phyloP scores from a whole-genome alignment of 148 eudicot species.

The Limonium bicolor region DNA sequence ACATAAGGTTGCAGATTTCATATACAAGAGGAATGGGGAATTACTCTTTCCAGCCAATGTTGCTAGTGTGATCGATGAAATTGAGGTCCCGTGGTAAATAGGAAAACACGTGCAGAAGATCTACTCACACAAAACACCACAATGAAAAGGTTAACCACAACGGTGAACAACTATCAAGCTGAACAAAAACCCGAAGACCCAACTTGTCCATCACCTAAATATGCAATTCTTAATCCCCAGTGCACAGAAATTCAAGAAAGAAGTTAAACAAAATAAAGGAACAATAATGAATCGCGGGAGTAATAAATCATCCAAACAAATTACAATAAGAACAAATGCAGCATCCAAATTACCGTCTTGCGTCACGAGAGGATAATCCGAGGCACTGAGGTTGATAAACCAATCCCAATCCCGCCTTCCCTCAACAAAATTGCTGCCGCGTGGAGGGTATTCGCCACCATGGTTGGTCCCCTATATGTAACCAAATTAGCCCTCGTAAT shows the following conservation, averaged over 20 bases:
- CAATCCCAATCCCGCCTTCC: slow-evolving; percentile 60
- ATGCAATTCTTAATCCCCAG: too few species aligned
- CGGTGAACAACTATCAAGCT: not conserved
- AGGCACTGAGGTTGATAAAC: slow-evolving; percentile 69
- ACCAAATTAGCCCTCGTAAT: slow-evolving; percentile 51
- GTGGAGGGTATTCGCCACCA: slow-evolving; percentile 70
- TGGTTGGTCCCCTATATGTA: slow-evolving; percentile 76
- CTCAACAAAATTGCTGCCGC: slow-evolving; percentile 61
- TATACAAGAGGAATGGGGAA: not conserved
- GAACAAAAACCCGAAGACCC: not conserved
- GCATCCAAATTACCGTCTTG: slow-evolving; percentile 42
- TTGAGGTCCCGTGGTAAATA: slow-evolving; percentile 75
- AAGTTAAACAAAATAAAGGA: not conserved
- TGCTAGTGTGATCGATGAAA: slow-evolving; percentile 88
- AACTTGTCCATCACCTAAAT: too few species aligned
- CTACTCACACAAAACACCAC: slow-evolving; percentile 23
- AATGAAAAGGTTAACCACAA: too few species aligned
- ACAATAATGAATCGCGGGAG: not conserved
- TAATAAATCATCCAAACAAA: not conserved
- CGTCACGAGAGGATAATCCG: slow-evolving; percentile 73
- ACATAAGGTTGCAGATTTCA: not conserved
- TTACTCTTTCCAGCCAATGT: slow-evolving; percentile 95
- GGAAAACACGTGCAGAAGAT: slow-evolving; percentile 78
- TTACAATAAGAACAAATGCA: slow-evolving; percentile 2
- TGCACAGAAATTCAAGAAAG: not conserved